Evolutionary conservation across 306 rosid species (phyloP), one percentile per base, ranked within the genome.

Genomic region (Medicago arabica): DNA sequence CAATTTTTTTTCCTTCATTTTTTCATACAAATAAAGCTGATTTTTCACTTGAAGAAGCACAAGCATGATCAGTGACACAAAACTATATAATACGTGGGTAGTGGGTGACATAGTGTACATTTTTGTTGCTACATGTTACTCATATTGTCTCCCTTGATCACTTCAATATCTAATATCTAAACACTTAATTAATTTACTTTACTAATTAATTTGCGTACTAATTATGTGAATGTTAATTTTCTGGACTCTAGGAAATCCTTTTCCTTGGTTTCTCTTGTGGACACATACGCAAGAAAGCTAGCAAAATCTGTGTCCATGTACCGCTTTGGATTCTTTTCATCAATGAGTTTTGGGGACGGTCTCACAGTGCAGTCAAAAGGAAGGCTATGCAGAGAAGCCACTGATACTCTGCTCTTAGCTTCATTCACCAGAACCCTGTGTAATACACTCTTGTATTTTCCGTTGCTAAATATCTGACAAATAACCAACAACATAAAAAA

Each of bases 401-500:
- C 87, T 5, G 98, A 91, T 9, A 83, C 82, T 31, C 98, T 76
- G 7, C 76, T 73, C 74, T 71, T 87, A n/a, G 1, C 73, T 15
- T 91, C 83, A 47, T 91, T 94, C 83, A 94, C 98, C 21, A 89
- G 6, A 9, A 87, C 98, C 73, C 98, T 91, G 0, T 94, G 98
- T 7, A 94, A 72, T 2, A 91, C 96, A 23, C 98, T 94, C 87
- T 88, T 89, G 89, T 91, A 94, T 73, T 66, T 91, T 61, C 97
- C 97, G 4, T 91, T 94, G 93, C 97, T 91, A 64, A 75, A 87
- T 76, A 94, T 94, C 98, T 91, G 86, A 38, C 5, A 57, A 61
- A 61, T 14, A 3, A 3, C 54, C 9, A 3, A 8, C 2, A 12
- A 3, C 2, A 10, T 10, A 40, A 10, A 3, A 2, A 2, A 23